phyloP scores from a whole-genome alignment of 73 alveolate genomes.

The Tetrahymena elliotti region DNA sequence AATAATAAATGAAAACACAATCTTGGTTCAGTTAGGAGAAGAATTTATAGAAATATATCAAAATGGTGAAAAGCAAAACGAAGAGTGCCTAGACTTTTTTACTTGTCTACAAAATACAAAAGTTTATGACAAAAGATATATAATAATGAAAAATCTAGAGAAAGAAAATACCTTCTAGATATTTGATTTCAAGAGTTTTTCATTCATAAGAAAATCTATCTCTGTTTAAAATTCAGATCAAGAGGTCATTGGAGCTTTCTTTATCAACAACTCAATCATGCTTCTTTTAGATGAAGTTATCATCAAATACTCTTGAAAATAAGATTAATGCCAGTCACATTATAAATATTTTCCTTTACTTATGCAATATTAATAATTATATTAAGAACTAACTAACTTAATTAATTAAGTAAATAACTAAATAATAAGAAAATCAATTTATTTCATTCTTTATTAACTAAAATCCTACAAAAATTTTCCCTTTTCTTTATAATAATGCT shows the following conservation, averaged over 20 bases:
- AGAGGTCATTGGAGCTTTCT: not conserved
- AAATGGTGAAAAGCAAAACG: not conserved
- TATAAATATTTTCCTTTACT: not conserved
- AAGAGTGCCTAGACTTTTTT: not conserved
- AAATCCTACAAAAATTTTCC: too few relatives aligned
- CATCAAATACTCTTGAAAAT: not conserved
- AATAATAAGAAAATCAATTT: too few relatives aligned
- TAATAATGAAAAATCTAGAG: not conserved
- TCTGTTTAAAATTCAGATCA: not conserved
- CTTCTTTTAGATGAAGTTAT: not conserved
- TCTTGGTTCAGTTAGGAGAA: not conserved
- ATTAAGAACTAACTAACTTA: not conserved
- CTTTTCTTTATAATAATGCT: too few relatives aligned
- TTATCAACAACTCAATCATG: not conserved
- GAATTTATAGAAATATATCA: not conserved
- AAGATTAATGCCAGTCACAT: too few relatives aligned
- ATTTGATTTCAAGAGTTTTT: not conserved
- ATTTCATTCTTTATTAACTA: too few relatives aligned
- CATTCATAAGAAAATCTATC: not conserved
- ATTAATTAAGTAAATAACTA: too few relatives aligned
- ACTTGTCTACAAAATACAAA: not conserved
- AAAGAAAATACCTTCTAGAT: not conserved
- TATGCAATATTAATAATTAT: too few relatives aligned
- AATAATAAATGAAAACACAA: not conserved
- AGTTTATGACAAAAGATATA: not conserved